Percentiles rank a stretch among this genome's conserved stretches.
Evolutionary conservation across 2,329 filamentous ascomycete species (phyloP).

Genomic region (Botrytis galanthina): DNA sequence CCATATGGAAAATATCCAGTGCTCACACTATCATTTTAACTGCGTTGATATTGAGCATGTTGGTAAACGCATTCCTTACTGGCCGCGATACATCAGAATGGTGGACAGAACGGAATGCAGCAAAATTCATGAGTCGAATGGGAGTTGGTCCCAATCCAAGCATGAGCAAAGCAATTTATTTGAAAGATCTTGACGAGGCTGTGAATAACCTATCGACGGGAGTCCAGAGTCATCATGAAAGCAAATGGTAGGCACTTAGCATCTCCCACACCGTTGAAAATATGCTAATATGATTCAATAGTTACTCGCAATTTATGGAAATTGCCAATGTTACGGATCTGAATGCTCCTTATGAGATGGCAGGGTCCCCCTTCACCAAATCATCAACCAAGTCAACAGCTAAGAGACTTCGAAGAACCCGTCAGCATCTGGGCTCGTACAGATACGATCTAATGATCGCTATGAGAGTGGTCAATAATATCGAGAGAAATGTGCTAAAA

Average conservation of each 20-base stretch:
- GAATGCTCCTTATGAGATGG: constrained; percentile 55
- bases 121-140: constrained; percentile 75
- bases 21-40: constrained; percentile 73
- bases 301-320: constrained; percentile 61
- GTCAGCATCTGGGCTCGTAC: constrained; percentile 79
- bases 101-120: constrained; percentile 82
- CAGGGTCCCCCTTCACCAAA: constrained; percentile 48
- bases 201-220: constrained; percentile 32
- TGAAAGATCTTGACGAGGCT: constrained; percentile 74
- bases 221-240: constrained; percentile 40
- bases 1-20: constrained; percentile 64
- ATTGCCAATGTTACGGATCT: constrained; percentile 58
- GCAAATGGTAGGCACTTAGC: constrained; percentile 47
- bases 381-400: constrained; percentile 54
- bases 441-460: constrained; percentile 89
- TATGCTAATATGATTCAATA: constrained; percentile 33
- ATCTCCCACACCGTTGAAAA: background rate
- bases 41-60: constrained; percentile 64
- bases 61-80: constrained; percentile 73
- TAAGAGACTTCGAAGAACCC: constrained; percentile 68
- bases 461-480: constrained; percentile 81
- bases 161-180: constrained; percentile 83
- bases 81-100: constrained; percentile 72
- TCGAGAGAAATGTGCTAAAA: constrained; percentile 81
- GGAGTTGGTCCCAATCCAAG: constrained; percentile 75